Conservation (phyloP, 805 yeast genomes). For the Candida suzukii region DNA sequence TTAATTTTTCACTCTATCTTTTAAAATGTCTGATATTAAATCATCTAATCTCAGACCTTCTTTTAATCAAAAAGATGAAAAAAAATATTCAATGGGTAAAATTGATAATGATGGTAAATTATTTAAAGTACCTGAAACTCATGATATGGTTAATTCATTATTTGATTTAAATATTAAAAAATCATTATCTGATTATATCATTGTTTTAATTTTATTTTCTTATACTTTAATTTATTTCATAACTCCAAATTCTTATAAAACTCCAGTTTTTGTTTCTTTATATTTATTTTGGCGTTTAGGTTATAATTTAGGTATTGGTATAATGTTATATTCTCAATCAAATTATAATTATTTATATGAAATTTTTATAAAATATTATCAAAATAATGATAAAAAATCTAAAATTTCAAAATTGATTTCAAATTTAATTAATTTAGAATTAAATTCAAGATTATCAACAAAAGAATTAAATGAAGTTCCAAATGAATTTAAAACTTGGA, state of each 20-base stretch:
- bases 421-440: constrained; percentile 39
- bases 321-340: constrained; percentile 59
- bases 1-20: no score
- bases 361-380: constrained; percentile 20
- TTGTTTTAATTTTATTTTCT: constrained; percentile 36
- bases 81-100: constrained; percentile 28
- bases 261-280: constrained; percentile 39
- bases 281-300: constrained; percentile 70
- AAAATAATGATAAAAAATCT: constrained; percentile 12
- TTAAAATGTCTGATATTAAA: no score
- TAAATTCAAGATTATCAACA: constrained; percentile 11
- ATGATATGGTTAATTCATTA: constrained; percentile 76
- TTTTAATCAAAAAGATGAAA: constrained; percentile 10
- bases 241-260: constrained; percentile 15
- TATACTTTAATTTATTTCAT: constrained; percentile 26
- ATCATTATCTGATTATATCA: constrained; percentile 56
- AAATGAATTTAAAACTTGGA: constrained; percentile 76
- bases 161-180: constrained; percentile 72
- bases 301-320: constrained; percentile 79
- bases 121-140: constrained; percentile 54
- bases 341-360: constrained; percentile 45
- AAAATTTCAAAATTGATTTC: constrained; percentile 16
- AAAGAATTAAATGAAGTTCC: constrained; percentile 33
- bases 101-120: constrained; percentile 39
- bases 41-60: no score